Percentiles rank a stretch among this genome's conserved stretches.
These are phyloP conservation scores for Rhizopus stolonifer DNA, from an alignment of 371 early-diverging fungal genomes.

Conservation along the genomic window DNA sequence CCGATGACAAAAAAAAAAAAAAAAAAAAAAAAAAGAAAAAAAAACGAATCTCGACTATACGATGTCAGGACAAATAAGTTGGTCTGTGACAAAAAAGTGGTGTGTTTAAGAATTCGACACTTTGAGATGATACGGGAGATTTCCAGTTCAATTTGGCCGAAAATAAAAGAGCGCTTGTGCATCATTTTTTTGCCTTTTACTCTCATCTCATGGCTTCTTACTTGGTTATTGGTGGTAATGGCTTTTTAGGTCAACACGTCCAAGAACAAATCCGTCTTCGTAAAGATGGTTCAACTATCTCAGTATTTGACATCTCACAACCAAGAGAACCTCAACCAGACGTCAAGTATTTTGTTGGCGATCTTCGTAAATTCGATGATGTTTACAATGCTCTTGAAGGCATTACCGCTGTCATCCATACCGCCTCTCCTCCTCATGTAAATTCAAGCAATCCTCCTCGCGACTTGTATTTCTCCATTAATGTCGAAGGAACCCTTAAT, in stretches of 20 bases:
- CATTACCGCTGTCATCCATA: slow-evolving; percentile 84
- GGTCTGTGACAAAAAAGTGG: too few relatives aligned
- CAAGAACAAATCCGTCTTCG: slow-evolving; percentile 73
- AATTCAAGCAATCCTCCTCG: slow-evolving; percentile 89
- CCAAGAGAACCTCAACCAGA: slow-evolving; percentile 52
- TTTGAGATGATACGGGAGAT: too few relatives aligned
- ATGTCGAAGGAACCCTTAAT: slow-evolving; percentile 87
- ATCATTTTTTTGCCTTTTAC: neutral
- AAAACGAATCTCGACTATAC: too few relatives aligned
- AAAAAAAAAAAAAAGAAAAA: too few relatives aligned
- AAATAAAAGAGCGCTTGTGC: neutral
- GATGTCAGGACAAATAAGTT: too few relatives aligned
- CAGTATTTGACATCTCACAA: slow-evolving; percentile 76
- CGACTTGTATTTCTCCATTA: slow-evolving; percentile 74
- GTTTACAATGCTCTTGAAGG: slow-evolving; percentile 66
- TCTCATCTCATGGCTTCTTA: slow-evolving; percentile 40
- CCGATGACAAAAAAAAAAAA: too few relatives aligned
- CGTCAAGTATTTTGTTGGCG: slow-evolving; percentile 70
- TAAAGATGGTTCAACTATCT: slow-evolving; percentile 53
- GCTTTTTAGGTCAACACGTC: slow-evolving; percentile 85
- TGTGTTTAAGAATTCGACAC: too few relatives aligned
- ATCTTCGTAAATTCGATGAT: slow-evolving; percentile 68
- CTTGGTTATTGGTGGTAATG: slow-evolving; percentile 88
- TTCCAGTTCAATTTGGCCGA: too few relatives aligned
- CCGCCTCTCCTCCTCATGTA: slow-evolving; percentile 88